phyloP scores from a whole-genome alignment of 2,329 filamentous ascomycete genomes.

The Phialocephala subalpina region DNA sequence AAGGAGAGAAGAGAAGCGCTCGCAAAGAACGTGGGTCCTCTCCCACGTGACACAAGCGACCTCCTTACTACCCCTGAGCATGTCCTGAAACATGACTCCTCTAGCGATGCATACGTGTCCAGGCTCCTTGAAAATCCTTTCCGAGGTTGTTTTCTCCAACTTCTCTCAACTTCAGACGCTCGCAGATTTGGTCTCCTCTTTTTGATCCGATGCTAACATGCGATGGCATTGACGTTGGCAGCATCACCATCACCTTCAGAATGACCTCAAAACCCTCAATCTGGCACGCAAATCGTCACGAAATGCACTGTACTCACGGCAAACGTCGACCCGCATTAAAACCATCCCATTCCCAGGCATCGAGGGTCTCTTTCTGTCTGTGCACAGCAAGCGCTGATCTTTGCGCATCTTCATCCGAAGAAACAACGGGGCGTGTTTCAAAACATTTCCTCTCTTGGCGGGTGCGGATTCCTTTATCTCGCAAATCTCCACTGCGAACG shows the following conservation, averaged over 20 bases:
- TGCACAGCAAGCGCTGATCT: background rate
- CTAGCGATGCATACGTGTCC: background rate
- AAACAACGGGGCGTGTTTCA: slow-evolving; percentile 19
- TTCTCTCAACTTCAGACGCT: background rate
- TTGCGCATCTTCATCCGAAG: slow-evolving; percentile 7
- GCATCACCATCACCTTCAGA: background rate
- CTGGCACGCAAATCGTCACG: background rate
- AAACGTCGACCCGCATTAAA: background rate
- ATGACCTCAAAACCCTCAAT: background rate
- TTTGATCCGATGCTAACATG: background rate
- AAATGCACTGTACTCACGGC: background rate
- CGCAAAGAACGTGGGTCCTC: too few species aligned
- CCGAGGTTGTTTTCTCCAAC: background rate
- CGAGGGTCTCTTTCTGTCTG: background rate
- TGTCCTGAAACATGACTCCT: background rate
- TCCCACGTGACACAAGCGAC: background rate
- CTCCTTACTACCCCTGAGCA: background rate
- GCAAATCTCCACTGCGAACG: slow-evolving; percentile 4
- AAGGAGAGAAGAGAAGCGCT: background rate
- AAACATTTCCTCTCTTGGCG: slow-evolving; percentile 3
- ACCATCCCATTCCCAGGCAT: background rate
- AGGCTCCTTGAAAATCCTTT: background rate
- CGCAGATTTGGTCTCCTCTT: background rate
- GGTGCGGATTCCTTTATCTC: slow-evolving; percentile 2
- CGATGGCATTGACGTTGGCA: background rate